Conservation (phyloP, 208 protist genomes). For the Lotmaria passim region DNA sequence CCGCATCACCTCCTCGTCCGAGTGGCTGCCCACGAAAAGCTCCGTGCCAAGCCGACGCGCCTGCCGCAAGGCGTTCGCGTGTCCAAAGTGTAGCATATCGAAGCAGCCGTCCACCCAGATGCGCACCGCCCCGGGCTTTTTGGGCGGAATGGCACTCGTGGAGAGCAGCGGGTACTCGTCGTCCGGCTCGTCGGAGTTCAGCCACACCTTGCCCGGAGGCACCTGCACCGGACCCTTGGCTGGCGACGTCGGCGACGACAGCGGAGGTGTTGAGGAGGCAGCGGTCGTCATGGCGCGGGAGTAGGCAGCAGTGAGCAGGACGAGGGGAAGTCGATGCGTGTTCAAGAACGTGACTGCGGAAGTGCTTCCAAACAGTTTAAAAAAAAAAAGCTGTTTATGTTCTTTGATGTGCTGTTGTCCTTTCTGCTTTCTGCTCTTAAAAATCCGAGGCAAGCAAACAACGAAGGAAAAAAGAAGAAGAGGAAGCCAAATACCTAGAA, state of each 20-base stretch:
- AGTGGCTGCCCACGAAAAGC: constrained; percentile 97
- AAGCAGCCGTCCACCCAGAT: constrained; percentile 93
- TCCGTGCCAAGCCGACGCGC: constrained; percentile 91
- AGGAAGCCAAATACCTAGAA: no score
- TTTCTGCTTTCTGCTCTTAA: no score
- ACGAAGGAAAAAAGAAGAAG: no score
- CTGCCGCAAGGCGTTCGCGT: constrained; percentile 89
- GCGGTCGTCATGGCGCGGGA: not conserved
- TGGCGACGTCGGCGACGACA: constrained; percentile 2
- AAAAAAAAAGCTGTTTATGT: no score
- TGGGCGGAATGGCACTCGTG: constrained; percentile 50
- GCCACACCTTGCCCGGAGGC: constrained; percentile 55
- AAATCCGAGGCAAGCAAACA: no score
- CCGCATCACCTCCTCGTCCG: constrained; percentile 95
- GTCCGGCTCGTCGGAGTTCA: constrained; percentile 70
- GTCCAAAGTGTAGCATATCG: constrained; percentile 92
- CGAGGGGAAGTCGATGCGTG: not conserved
- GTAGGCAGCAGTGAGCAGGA: not conserved
- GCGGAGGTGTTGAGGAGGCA: not conserved
- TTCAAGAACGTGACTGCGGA: not conserved
- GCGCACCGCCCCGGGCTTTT: constrained; percentile 69
- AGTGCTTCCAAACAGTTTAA: not conserved
- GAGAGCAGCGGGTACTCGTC: constrained; percentile 76
- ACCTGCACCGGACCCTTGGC: constrained; percentile 18
- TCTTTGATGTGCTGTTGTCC: no score